These are phyloP conservation scores for Mrakia frigida DNA, from an alignment of 768 basidiomycete species.

Conservation along the genomic window DNA sequence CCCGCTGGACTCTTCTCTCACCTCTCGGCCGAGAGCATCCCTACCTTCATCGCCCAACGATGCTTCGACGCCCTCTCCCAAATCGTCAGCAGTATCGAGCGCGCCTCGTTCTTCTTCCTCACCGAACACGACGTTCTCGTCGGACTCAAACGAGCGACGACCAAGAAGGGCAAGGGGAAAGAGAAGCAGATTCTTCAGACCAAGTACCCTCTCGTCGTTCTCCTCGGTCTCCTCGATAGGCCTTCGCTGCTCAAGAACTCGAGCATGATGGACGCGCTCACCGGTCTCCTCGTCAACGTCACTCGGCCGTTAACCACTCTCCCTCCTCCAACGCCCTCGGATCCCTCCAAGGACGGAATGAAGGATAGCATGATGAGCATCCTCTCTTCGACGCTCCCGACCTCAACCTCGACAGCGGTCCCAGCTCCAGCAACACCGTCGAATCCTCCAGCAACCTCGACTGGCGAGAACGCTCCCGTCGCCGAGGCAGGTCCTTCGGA, in stretches of 20 bases:
- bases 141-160: slow-evolving; percentile 56
- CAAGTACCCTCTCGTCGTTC: slow-evolving; percentile 83
- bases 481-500: slow-evolving; percentile 11
- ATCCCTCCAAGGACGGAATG: slow-evolving; percentile 32
- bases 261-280: slow-evolving; percentile 87
- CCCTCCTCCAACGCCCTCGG: slow-evolving; percentile 27
- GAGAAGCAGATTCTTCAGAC: slow-evolving; percentile 70
- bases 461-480: background rate
- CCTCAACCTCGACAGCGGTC: background rate
- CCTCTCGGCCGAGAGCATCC: slow-evolving; percentile 65
- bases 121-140: slow-evolving; percentile 85
- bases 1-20: slow-evolving; percentile 48
- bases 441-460: background rate
- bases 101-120: slow-evolving; percentile 86
- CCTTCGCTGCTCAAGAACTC: slow-evolving; percentile 79
- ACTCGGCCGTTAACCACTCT: slow-evolving; percentile 72
- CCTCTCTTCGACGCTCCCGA: slow-evolving; percentile 1
- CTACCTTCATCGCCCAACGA: slow-evolving; percentile 87
- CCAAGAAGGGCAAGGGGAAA: slow-evolving; percentile 92
- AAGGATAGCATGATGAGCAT: slow-evolving; percentile 16
- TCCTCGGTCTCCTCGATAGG: slow-evolving; percentile 81
- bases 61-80: slow-evolving; percentile 85
- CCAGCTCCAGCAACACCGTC: background rate
- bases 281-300: slow-evolving; percentile 76
- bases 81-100: slow-evolving; percentile 78